Evolutionary conservation across 1,284 basidiomycete genomes (phyloP).

Genomic region (Trichosporon asahii): DNA sequence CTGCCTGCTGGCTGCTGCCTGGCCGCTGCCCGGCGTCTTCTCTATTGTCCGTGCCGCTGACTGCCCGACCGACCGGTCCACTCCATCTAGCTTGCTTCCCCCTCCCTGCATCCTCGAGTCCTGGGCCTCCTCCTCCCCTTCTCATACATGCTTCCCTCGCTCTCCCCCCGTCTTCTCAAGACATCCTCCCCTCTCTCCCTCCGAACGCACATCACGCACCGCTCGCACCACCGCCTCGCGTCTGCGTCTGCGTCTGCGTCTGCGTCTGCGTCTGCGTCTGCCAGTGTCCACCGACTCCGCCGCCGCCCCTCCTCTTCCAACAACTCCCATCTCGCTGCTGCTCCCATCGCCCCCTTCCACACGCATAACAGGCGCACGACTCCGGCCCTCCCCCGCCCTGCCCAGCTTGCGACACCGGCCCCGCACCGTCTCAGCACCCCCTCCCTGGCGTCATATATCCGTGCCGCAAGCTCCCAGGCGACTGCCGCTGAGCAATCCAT

Average conservation of each 20-base stretch:
- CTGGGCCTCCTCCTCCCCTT: not conserved
- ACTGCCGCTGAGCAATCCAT: not conserved
- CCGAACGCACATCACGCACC: not conserved
- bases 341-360: not conserved
- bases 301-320: too few species aligned
- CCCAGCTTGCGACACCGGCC: not conserved
- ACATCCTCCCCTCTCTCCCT: not conserved
- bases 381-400: not conserved
- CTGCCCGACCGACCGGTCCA: not conserved
- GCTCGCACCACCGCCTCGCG: not conserved
- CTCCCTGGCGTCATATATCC: not conserved
- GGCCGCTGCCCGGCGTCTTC: not conserved
- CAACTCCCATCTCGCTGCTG: not conserved
- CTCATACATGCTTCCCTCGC: constrained; percentile 1
- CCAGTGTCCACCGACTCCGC: not conserved
- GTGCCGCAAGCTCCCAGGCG: not conserved
- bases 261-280: not conserved
- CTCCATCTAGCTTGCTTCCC: not conserved
- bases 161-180: constrained; percentile 5
- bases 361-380: not conserved
- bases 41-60: constrained; percentile 2
- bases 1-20: too few species aligned
- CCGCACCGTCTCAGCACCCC: not conserved
- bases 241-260: too few species aligned
- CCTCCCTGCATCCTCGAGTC: not conserved